Evolutionary conservation across 2,329 filamentous ascomycete genomes (phyloP).

Genomic region (Aspergillus tubingensis): DNA sequence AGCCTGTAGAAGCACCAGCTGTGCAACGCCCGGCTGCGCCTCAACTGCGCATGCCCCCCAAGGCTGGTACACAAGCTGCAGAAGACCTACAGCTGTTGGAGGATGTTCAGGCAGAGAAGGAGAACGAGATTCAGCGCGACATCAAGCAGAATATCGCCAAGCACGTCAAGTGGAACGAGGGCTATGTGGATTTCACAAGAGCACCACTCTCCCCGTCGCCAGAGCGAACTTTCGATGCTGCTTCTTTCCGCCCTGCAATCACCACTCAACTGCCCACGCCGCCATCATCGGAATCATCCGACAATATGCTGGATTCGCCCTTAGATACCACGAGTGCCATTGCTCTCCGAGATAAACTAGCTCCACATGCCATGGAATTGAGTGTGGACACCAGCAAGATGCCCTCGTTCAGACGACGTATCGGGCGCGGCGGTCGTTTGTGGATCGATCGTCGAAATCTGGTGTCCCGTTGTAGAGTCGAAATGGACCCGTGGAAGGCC

Average conservation of each 20-base stretch:
- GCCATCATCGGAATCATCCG: conserved; percentile 52
- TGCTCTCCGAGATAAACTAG: conserved; percentile 40
- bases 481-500: conserved; percentile 51
- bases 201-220: conserved; percentile 78
- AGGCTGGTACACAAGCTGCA: conserved; percentile 73
- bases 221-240: conserved; percentile 62
- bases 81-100: conserved; percentile 75
- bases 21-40: conserved; percentile 63
- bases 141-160: conserved; percentile 86
- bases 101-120: conserved; percentile 77
- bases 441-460: conserved; percentile 85
- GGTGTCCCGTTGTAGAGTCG: conserved; percentile 53
- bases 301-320: conserved; percentile 42
- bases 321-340: conserved; percentile 37
- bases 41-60: conserved; percentile 69
- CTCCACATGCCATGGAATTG: conserved; percentile 45
- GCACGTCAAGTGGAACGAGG: conserved; percentile 88
- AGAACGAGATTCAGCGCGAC: conserved; percentile 76
- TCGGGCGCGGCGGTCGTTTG: conserved; percentile 79
- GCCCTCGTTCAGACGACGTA: conserved; percentile 77
- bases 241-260: conserved; percentile 68
- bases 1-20: conserved; percentile 61
- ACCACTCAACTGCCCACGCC: conserved; percentile 66
- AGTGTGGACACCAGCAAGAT: conserved; percentile 48
- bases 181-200: conserved; percentile 84